A percentile compares a stretch with the other conserved stretches of the same genome.
These are phyloP conservation scores for Atalantia buxifolia DNA, from an alignment of 345 rosid genomes.

Conservation along the genomic window DNA sequence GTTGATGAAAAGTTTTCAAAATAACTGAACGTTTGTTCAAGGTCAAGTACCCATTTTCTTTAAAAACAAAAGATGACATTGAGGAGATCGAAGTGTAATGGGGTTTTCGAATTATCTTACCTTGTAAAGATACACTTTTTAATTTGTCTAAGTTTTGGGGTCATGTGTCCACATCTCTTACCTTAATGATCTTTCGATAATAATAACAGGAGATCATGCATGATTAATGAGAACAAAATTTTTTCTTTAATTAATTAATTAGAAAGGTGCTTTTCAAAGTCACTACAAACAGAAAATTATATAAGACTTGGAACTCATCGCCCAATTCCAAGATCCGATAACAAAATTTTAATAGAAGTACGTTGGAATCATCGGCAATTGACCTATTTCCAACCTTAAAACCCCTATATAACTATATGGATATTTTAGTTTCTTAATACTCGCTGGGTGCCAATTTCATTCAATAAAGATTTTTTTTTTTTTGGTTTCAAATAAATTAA, in stretches of 20 bases:
- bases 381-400: slow-evolving; percentile 1
- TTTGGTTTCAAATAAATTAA: no score
- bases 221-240: not conserved
- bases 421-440: not conserved
- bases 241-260: not conserved
- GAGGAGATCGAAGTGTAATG: not conserved
- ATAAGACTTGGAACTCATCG: slow-evolving; percentile 13
- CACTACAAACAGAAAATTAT: not conserved
- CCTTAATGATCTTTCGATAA: not conserved
- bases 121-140: not conserved
- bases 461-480: no score
- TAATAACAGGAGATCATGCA: not conserved
- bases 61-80: not conserved
- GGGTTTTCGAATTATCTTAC: not conserved
- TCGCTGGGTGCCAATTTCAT: not conserved
- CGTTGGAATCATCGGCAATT: slow-evolving; percentile 25
- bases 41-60: not conserved
- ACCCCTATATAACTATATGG: slow-evolving; percentile 15
- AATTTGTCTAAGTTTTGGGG: not conserved
- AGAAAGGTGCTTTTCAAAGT: not conserved
- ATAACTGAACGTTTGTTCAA: not conserved
- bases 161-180: not conserved
- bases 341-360: not conserved
- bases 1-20: not conserved
- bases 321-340: slow-evolving; percentile 16